These are phyloP conservation scores for Trichoderma guizhouense DNA, from an alignment of 2,329 filamentous ascomycete genomes.

Conservation along the genomic window DNA sequence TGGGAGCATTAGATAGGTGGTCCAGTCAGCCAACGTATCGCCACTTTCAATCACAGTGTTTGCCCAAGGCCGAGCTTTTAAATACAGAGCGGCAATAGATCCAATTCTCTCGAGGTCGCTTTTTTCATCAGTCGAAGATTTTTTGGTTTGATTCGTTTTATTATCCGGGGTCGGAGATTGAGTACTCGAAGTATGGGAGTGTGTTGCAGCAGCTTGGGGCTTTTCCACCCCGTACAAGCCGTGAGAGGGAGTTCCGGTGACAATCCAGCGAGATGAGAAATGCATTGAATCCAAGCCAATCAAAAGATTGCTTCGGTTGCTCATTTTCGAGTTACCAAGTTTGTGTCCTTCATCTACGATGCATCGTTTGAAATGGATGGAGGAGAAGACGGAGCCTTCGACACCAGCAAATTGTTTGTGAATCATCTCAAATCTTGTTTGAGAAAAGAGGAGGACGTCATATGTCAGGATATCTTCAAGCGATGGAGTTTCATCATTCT, in stretches of 20 bases:
- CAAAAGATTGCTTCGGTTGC: slow-evolving; percentile 54
- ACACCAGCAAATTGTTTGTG: slow-evolving; percentile 32
- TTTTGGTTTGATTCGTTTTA: slow-evolving; percentile 21
- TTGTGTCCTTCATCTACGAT: slow-evolving; percentile 92
- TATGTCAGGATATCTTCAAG: slow-evolving; percentile 58
- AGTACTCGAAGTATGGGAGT: background rate
- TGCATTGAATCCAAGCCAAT: slow-evolving; percentile 51
- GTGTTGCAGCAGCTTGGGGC: background rate
- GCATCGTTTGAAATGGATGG: slow-evolving; percentile 79
- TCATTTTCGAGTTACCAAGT: slow-evolving; percentile 62
- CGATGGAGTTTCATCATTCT: slow-evolving; percentile 53
- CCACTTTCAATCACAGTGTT: slow-evolving; percentile 54
- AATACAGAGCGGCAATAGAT: slow-evolving; percentile 64
- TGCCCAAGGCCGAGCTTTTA: slow-evolving; percentile 76
- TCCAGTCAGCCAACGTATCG: slow-evolving; percentile 64
- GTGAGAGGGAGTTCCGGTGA: slow-evolving; percentile 84
- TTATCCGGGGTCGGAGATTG: slow-evolving; percentile 18
- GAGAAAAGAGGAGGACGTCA: slow-evolving; percentile 77
- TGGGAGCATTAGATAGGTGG: slow-evolving; percentile 64
- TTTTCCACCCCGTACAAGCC: slow-evolving; percentile 68
- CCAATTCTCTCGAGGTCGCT: slow-evolving; percentile 66
- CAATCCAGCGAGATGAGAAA: slow-evolving; percentile 77
- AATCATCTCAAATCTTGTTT: slow-evolving; percentile 66
- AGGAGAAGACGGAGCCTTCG: slow-evolving; percentile 58
- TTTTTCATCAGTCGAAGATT: slow-evolving; percentile 47